phyloP scores from a whole-genome alignment of 2,329 filamentous ascomycete species.

The Clonostachys solani region DNA sequence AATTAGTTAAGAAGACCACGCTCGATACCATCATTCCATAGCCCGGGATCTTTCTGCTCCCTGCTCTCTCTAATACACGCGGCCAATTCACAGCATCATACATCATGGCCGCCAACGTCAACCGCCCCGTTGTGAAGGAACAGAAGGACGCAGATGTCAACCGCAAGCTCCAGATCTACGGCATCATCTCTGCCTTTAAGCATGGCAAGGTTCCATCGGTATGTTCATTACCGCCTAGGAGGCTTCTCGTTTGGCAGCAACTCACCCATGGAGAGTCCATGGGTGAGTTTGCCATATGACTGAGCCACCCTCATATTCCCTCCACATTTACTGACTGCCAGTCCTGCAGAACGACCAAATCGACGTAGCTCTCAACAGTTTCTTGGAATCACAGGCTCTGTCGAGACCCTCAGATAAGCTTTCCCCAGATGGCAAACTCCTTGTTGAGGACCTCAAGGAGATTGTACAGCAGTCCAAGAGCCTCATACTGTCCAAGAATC shows the following conservation, averaged over 20 bases:
- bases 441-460: constrained; percentile 72
- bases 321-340: too few relatives aligned
- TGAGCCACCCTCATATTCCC: too few relatives aligned
- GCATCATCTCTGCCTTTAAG: constrained; percentile 81
- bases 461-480: constrained; percentile 83
- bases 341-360: constrained; percentile 79
- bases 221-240: constrained; percentile 25
- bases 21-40: too few relatives aligned
- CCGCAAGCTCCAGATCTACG: constrained; percentile 91
- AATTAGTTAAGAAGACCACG: too few relatives aligned
- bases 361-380: constrained; percentile 89
- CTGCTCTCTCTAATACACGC: not conserved
- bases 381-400: constrained; percentile 68
- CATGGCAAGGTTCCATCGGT: constrained; percentile 88
- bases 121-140: constrained; percentile 69
- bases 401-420: constrained; percentile 69
- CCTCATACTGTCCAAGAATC: constrained; percentile 87
- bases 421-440: constrained; percentile 74
- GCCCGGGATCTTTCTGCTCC: too few relatives aligned
- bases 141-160: constrained; percentile 84
- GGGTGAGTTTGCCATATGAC: too few relatives aligned
- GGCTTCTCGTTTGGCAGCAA: not conserved
- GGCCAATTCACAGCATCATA: not conserved
- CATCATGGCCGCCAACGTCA: constrained; percentile 49
- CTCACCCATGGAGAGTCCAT: not conserved